Conservation (phyloP, 2,329 filamentous ascomycete species). For the Beauveria bassiana region DNA sequence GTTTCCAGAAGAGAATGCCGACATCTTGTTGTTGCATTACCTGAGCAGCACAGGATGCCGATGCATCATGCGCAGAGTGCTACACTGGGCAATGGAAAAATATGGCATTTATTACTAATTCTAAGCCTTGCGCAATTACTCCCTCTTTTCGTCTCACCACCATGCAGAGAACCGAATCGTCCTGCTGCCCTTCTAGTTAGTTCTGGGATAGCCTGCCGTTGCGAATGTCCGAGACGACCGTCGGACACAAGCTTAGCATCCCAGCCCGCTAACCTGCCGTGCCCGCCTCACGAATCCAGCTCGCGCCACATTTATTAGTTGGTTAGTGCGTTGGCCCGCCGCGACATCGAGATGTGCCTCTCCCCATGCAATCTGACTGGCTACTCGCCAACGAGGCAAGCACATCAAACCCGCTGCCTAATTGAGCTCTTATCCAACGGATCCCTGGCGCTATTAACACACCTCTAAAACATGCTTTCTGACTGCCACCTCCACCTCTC, state of each 20-base stretch:
- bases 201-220: too few relatives aligned
- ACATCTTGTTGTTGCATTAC: too few relatives aligned
- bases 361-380: not conserved
- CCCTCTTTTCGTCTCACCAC: too few relatives aligned
- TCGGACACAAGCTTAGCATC: not conserved
- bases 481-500: not conserved
- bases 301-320: conserved; percentile 5
- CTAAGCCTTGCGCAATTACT: too few relatives aligned
- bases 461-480: not conserved
- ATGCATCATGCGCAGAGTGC: too few relatives aligned
- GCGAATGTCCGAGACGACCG: not conserved
- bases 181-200: too few relatives aligned
- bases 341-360: conserved; percentile 6
- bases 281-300: not conserved
- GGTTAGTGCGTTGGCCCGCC: not conserved
- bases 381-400: not conserved
- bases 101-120: too few relatives aligned
- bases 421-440: not conserved
- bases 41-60: too few relatives aligned
- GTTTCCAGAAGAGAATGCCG: too few relatives aligned
- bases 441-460: not conserved
- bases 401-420: not conserved
- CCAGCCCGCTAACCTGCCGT: not conserved
- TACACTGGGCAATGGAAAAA: too few relatives aligned
- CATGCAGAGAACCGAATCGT: too few relatives aligned